phyloP scores from a whole-genome alignment of 75 land plant species.

The Isoetes taiwanensis region DNA sequence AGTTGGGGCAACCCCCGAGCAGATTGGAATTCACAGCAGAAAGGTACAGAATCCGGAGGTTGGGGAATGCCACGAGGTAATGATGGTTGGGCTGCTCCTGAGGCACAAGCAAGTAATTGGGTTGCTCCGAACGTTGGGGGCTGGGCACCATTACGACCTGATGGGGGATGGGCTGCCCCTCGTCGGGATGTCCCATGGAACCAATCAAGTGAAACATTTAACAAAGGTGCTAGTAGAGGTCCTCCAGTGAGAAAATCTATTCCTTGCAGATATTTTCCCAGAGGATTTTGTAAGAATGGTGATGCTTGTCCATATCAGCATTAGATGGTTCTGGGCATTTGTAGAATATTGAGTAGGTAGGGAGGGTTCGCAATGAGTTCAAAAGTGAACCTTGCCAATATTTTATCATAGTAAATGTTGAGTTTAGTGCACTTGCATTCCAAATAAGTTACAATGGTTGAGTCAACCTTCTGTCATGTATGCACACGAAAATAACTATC shows the following conservation, averaged over 20 bases:
- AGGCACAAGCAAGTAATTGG: not conserved
- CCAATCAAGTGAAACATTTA: constrained; percentile 11
- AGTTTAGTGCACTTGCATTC: too few species aligned
- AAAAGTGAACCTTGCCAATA: too few species aligned
- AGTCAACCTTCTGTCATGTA: too few species aligned
- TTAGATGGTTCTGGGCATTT: constrained; percentile 22
- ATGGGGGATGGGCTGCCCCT: constrained; percentile 3
- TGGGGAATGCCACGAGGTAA: not conserved
- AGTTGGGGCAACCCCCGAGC: constrained; percentile 11
- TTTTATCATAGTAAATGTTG: too few species aligned
- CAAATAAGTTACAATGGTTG: too few species aligned
- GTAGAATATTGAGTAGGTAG: not conserved
- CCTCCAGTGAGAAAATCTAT: too few species aligned
- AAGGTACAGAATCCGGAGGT: constrained; percentile 3
- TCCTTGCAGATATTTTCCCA: constrained; percentile 17
- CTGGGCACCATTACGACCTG: not conserved
- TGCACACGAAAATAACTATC: too few species aligned
- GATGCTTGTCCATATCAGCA: constrained; percentile 14
- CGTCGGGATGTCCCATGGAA: constrained; percentile 1
- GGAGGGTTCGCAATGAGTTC: too few species aligned
- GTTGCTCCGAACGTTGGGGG: not conserved
- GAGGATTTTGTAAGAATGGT: constrained; percentile 24
- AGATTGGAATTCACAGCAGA: not conserved
- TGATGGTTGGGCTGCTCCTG: constrained; percentile 2
- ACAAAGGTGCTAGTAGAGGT: too few species aligned